These are phyloP conservation scores for Chloranthus sessilifolius DNA, from an alignment of 164 flowering plant genomes.

Conservation along the genomic window DNA sequence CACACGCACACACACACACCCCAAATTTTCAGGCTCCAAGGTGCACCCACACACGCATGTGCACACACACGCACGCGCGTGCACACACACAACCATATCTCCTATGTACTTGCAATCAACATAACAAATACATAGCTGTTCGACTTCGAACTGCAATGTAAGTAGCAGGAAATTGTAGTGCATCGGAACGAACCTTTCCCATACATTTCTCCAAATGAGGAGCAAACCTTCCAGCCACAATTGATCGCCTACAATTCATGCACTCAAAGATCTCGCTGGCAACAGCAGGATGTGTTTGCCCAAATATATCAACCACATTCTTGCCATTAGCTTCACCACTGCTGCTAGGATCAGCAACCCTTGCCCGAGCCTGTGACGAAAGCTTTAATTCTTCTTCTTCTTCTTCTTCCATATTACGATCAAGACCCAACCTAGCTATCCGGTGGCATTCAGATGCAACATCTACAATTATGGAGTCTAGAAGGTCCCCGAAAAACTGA, in stretches of 20 bases:
- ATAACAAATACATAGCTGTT: background rate
- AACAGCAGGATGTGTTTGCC: conserved; percentile 90
- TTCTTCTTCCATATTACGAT: conserved; percentile 49
- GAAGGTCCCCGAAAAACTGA: conserved; percentile 53
- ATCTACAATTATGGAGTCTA: conserved; percentile 81
- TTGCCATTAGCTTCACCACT: conserved; percentile 69
- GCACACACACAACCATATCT: background rate
- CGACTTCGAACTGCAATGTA: background rate
- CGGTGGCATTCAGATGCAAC: conserved; percentile 98
- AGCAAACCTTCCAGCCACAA: conserved; percentile 92
- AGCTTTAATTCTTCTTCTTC: conserved; percentile 88
- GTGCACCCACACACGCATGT: background rate
- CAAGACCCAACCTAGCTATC: conserved; percentile 86
- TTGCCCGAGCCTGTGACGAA: conserved; percentile 77
- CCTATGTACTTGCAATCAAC: background rate
- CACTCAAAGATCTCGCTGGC: conserved; percentile 87
- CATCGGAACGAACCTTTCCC: conserved; percentile 70
- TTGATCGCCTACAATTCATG: conserved; percentile 90
- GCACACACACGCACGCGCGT: too few species aligned
- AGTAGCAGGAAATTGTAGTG: background rate
- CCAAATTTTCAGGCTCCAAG: background rate
- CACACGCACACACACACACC: background rate
- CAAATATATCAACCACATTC: conserved; percentile 88
- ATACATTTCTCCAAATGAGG: conserved; percentile 97
- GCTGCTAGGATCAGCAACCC: conserved; percentile 72